These are phyloP conservation scores for Tausonia pullulans DNA, from an alignment of 1,284 basidiomycete species.

Conservation along the genomic window DNA sequence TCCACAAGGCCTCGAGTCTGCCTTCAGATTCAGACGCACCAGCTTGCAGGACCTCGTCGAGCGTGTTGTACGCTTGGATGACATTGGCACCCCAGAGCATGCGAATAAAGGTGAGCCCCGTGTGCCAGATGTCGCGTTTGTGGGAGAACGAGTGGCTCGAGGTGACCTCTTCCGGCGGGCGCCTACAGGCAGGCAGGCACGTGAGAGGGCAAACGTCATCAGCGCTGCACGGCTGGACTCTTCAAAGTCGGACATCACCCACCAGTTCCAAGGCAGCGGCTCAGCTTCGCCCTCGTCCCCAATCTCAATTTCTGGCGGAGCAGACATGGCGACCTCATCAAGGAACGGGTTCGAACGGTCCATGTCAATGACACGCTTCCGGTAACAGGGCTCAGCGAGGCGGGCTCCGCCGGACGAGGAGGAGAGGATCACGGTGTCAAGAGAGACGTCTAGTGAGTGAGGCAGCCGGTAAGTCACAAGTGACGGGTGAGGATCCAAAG, in stretches of 20 bases:
- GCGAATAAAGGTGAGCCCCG: slow-evolving; percentile 30
- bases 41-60: slow-evolving; percentile 27
- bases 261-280: slow-evolving; percentile 11
- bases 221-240: too few relatives aligned
- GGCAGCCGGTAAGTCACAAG: too few relatives aligned
- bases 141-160: slow-evolving; percentile 29
- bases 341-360: slow-evolving; percentile 35
- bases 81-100: slow-evolving; percentile 29
- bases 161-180: slow-evolving; percentile 33
- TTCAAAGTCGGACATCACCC: not conserved
- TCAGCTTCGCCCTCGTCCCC: slow-evolving; percentile 11
- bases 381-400: slow-evolving; percentile 31
- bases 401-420: slow-evolving; percentile 21
- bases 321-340: slow-evolving; percentile 23
- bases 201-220: too few relatives aligned
- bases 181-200: slow-evolving; percentile 19
- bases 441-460: slow-evolving; percentile 22
- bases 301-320: slow-evolving; percentile 27
- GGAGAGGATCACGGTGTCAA: slow-evolving; percentile 26
- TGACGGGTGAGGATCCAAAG: not conserved
- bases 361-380: slow-evolving; percentile 30
- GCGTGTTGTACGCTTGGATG: slow-evolving; percentile 26
- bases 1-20: slow-evolving; percentile 18
- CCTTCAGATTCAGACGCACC: slow-evolving; percentile 19
- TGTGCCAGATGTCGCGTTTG: slow-evolving; percentile 35